Conservation (phyloP, 176 grass and related monocot species). For the Melocanna baccifera region DNA sequence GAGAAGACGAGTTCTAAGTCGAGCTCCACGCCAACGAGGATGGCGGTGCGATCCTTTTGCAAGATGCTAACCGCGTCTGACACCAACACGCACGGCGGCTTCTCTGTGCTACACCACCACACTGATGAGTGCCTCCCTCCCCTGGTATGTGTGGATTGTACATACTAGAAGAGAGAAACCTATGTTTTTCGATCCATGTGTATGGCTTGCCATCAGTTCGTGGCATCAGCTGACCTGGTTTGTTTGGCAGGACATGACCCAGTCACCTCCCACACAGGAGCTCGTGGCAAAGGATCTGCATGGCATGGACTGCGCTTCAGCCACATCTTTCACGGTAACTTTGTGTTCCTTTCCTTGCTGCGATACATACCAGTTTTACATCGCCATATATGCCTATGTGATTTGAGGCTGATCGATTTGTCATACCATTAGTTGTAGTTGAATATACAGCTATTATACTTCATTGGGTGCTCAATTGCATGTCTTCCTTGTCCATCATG, state of each 20-base stretch:
- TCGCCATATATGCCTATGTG: no score
- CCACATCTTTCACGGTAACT: constrained; percentile 79
- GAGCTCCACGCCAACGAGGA: constrained; percentile 20
- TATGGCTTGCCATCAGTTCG: neutral
- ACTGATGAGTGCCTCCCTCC: constrained; percentile 80
- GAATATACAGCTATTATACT: no score
- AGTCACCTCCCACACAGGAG: no score
- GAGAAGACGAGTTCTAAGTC: constrained; percentile 42
- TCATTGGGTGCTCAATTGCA: no score
- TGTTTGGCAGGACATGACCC: no score
- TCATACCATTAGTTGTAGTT: no score
- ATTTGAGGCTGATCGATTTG: neutral
- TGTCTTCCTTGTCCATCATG: no score
- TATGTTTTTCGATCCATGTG: neutral
- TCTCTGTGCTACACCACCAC: constrained; percentile 79
- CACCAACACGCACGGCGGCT: constrained; percentile 88
- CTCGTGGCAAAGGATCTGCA: no score
- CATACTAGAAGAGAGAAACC: neutral
- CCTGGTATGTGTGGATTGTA: constrained; percentile 40
- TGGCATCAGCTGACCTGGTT: no score
- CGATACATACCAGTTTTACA: neutral
- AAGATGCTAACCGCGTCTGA: constrained; percentile 81
- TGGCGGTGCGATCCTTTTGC: constrained; percentile 68
- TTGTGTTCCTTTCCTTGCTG: neutral
- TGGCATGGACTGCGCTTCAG: constrained; percentile 73